These are phyloP conservation scores for Suhomyces terraborum DNA, from an alignment of 1,139 yeast species.

Conservation along the genomic window DNA sequence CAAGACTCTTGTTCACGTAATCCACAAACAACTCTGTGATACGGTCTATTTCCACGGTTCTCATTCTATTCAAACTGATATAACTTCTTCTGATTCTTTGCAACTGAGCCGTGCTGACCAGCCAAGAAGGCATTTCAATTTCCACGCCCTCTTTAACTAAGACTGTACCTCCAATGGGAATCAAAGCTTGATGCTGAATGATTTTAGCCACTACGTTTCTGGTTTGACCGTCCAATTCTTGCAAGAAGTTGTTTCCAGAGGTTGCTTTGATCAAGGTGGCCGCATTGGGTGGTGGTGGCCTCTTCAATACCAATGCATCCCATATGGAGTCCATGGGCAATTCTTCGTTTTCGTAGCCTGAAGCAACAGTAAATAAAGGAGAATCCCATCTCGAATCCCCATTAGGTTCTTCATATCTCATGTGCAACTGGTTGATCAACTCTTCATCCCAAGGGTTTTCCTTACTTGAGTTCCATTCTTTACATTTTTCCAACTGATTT, in stretches of 20 bases:
- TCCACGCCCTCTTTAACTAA: slow-evolving; percentile 38
- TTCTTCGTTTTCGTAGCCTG: slow-evolving; percentile 51
- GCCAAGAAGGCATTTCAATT: slow-evolving; percentile 64
- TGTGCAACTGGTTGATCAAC: slow-evolving; percentile 66
- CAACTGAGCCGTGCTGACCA: slow-evolving; percentile 72
- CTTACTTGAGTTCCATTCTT: slow-evolving; percentile 55
- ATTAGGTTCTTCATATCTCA: slow-evolving; percentile 94
- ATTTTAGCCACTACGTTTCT: slow-evolving; percentile 60
- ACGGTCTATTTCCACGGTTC: slow-evolving; percentile 67
- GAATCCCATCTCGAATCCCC: slow-evolving; percentile 89
- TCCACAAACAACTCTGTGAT: slow-evolving; percentile 74
- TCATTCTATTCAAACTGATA: slow-evolving; percentile 73
- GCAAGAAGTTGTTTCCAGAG: slow-evolving; percentile 70
- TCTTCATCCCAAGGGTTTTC: slow-evolving; percentile 64
- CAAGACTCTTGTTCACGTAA: slow-evolving; percentile 61
- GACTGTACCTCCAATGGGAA: slow-evolving; percentile 54
- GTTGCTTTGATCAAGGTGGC: slow-evolving; percentile 78
- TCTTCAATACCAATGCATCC: slow-evolving; percentile 64
- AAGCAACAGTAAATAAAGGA: slow-evolving; percentile 74
- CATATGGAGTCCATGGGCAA: slow-evolving; percentile 72
- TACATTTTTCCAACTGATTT: slow-evolving; percentile 62
- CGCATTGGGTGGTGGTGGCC: slow-evolving; percentile 72
- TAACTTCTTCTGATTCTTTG: slow-evolving; percentile 85
- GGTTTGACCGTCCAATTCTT: slow-evolving; percentile 75
- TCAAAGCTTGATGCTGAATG: slow-evolving; percentile 61